Evolutionary conservation across 2,329 filamentous ascomycete genomes (phyloP), one percentile per base, ranked within the genome.

Genomic region (Diplodia mutila): DNA sequence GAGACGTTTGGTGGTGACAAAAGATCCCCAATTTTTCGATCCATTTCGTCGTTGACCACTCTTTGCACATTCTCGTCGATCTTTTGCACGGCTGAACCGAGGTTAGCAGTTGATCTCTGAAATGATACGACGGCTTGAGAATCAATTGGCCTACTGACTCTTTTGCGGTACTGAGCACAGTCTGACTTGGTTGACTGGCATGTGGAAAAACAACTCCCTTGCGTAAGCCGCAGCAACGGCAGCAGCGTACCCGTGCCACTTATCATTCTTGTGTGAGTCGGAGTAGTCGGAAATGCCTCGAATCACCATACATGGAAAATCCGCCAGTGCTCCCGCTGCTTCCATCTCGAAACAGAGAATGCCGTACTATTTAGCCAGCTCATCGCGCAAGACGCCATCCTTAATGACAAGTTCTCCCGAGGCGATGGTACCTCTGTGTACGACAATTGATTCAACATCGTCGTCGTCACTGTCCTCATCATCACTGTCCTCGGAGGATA

Each of bases 201-300:
- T 70, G 21, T 63, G 64, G 18, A 29, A 49, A 16, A 69, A 52
- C 2, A 70, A 46, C 49, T 74, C 72, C 49, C 72, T 74, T 2
- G 69, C 61, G 61, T 59, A 73, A 7, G 70, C 70, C 4, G 72
- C 72, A 1, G 72, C 70, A 5, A 69, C 64, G 0, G 68, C 68
- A 7, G 72, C 73, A 0, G 73, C 71, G 61, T 73, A 67, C 29
- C 69, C 39, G 29, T 73, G 70, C 74, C 72, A 75, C 8, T 11
- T 51, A 14, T 74, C 69, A 52, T 75, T 75, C 42, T 73, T 74
- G 37, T 75, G 71, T 1, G 70, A 73, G 52, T 76, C 73, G 1
- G 73, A 69, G 57, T 74, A 75, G 23, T 73, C 69, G 53, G 71
- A 73, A n/a, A 75, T 74, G 3, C 74, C 73, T 37, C 72, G 69